phyloP scores from a whole-genome alignment of 148 eudicot genomes.

The Amaranthus hypochondriacus region DNA sequence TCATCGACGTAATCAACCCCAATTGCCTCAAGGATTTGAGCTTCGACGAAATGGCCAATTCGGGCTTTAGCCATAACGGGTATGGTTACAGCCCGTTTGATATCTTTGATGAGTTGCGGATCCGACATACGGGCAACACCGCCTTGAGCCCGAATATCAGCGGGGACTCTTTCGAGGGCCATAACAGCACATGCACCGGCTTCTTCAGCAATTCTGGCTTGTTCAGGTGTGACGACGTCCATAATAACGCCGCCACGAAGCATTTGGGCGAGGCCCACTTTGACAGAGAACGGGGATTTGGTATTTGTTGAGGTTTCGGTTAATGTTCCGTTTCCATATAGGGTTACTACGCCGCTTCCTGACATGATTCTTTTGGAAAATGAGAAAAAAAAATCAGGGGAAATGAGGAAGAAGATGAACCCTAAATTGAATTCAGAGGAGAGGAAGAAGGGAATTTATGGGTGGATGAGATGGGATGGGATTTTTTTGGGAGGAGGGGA shows the following conservation, averaged over 20 bases:
- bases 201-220: slow-evolving; percentile 85
- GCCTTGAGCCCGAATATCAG: slow-evolving; percentile 91
- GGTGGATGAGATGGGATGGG: no score
- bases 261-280: slow-evolving; percentile 96
- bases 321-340: slow-evolving; percentile 64
- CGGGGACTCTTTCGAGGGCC: slow-evolving; percentile 96
- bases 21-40: slow-evolving; percentile 80
- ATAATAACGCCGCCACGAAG: slow-evolving; percentile 95
- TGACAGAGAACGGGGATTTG: slow-evolving; percentile 81
- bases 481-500: neutral
- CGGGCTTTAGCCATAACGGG: slow-evolving; percentile 97
- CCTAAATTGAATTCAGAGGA: neutral
- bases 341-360: slow-evolving; percentile 58
- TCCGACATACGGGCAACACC: slow-evolving; percentile 99
- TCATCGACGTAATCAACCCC: slow-evolving; percentile 90
- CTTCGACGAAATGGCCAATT: slow-evolving; percentile 92
- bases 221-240: slow-evolving; percentile 91
- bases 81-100: slow-evolving; percentile 79
- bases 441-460: neutral
- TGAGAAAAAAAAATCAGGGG: no score
- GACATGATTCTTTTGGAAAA: slow-evolving; percentile 25
- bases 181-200: slow-evolving; percentile 98
- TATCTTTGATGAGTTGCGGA: slow-evolving; percentile 87
- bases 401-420: neutral
- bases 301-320: slow-evolving; percentile 56